Percentiles rank a stretch among this genome's conserved stretches.
Evolutionary conservation across 2,329 filamentous ascomycete species (phyloP).

Genomic region (Penicillium sp.): DNA sequence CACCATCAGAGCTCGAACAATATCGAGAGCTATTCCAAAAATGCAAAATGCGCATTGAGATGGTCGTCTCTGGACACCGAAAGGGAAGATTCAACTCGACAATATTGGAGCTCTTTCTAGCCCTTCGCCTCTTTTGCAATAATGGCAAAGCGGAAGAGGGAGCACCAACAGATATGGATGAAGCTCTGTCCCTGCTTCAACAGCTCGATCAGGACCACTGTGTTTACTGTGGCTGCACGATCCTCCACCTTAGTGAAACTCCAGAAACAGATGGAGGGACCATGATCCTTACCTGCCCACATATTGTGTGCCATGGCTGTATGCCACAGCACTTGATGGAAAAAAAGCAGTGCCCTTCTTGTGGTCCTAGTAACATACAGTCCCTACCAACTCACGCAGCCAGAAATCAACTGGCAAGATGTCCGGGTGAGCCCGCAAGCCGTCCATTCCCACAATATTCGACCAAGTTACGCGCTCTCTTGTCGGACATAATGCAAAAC

Average conservation of each 20-base stretch:
- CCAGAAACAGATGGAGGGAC: not conserved
- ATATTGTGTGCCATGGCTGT: not conserved
- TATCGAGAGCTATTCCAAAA: not conserved
- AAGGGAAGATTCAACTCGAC: not conserved
- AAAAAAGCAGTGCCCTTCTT: not conserved
- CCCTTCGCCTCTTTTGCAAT: conserved; percentile 1
- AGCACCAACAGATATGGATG: conserved; percentile 26
- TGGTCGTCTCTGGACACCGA: not conserved
- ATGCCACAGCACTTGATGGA: not conserved
- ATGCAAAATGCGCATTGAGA: conserved; percentile 2
- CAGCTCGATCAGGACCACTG: conserved; percentile 26
- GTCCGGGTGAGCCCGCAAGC: not conserved
- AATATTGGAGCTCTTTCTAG: not conserved
- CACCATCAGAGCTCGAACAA: conserved; percentile 14
- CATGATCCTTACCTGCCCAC: not conserved
- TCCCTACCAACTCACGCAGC: not conserved
- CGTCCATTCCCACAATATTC: not conserved
- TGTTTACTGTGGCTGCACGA: not conserved
- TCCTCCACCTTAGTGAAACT: not conserved
- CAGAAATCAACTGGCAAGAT: not conserved
- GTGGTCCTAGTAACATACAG: not conserved
- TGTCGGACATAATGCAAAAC: not conserved
- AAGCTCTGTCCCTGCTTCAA: conserved; percentile 10
- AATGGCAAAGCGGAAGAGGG: conserved; percentile 18
- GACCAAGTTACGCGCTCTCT: not conserved